These are phyloP conservation scores for Austroboletus festivus DNA, from an alignment of 768 basidiomycete species.

Conservation along the genomic window DNA sequence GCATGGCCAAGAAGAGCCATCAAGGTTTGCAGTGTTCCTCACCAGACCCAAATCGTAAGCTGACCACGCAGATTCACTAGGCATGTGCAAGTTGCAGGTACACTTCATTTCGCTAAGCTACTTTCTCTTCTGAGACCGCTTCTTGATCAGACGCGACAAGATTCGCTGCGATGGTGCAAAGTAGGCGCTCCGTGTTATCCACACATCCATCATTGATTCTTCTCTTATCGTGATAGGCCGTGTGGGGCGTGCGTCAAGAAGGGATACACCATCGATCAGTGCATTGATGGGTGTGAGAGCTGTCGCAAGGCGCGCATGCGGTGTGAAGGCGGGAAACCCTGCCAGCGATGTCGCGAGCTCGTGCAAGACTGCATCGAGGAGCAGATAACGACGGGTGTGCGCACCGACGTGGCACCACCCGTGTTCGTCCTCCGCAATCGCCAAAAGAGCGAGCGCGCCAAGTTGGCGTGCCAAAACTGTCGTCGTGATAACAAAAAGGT, in stretches of 20 bases:
- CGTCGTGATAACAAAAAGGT: constrained; percentile 68
- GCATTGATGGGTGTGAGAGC: constrained; percentile 59
- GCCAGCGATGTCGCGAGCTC: constrained; percentile 33
- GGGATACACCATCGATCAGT: constrained; percentile 48
- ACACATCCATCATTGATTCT: background rate
- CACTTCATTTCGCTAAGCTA: background rate
- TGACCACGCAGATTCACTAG: constrained; percentile 29
- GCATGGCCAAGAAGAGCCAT: constrained; percentile 49
- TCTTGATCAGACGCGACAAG: constrained; percentile 50
- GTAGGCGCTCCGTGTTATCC: constrained; percentile 28
- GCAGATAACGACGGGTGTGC: constrained; percentile 19
- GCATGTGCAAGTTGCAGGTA: constrained; percentile 62
- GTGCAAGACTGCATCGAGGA: constrained; percentile 49
- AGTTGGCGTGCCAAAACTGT: constrained; percentile 58
- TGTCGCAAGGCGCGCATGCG: constrained; percentile 52
- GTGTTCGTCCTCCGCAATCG: constrained; percentile 26
- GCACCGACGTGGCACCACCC: constrained; percentile 25
- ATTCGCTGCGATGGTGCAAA: constrained; percentile 56
- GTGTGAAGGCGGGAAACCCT: constrained; percentile 39
- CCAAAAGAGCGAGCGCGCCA: constrained; percentile 47
- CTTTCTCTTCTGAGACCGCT: background rate
- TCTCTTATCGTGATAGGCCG: constrained; percentile 38
- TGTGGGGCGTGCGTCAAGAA: constrained; percentile 57
- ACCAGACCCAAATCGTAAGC: constrained; percentile 1
- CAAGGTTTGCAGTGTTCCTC: constrained; percentile 39